A percentile compares a stretch with the other conserved stretches of the same genome.
Conservation (phyloP, 768 basidiomycete genomes). For the Crassisporium funariophilum region DNA sequence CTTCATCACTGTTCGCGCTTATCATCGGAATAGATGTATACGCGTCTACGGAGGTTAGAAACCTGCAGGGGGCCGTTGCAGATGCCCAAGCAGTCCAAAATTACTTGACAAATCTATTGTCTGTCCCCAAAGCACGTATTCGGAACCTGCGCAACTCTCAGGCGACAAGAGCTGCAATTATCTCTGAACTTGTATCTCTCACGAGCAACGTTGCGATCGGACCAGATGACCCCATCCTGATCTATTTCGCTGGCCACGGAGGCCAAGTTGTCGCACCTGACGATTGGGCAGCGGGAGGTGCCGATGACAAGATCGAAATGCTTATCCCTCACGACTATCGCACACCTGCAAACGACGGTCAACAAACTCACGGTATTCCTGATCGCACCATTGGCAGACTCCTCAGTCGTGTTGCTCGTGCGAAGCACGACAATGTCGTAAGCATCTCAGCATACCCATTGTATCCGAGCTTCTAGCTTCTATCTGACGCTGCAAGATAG, state of each 20-base stretch:
- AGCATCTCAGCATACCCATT: slow-evolving; percentile 9
- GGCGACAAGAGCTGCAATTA: slow-evolving; percentile 10
- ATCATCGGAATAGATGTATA: slow-evolving; percentile 13
- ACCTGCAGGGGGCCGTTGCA: slow-evolving; percentile 8
- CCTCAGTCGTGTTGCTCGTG: slow-evolving; percentile 33
- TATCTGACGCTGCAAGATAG: slow-evolving; percentile 21
- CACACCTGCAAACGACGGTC: background rate
- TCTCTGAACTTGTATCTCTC: slow-evolving; percentile 1
- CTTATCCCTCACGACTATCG: slow-evolving; percentile 32
- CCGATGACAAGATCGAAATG: slow-evolving; percentile 25
- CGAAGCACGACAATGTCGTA: slow-evolving; percentile 45
- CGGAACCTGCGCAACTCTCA: slow-evolving; percentile 4
- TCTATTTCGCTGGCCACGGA: slow-evolving; percentile 15
- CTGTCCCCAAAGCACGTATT: slow-evolving; percentile 7
- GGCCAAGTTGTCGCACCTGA: too few relatives aligned
- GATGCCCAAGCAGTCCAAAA: slow-evolving; percentile 9
- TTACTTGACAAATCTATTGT: slow-evolving; percentile 5
- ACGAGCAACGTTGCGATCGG: slow-evolving; percentile 1
- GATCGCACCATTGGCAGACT: slow-evolving; percentile 38
- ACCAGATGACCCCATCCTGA: slow-evolving; percentile 13
- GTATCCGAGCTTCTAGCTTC: background rate
- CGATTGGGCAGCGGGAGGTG: too few relatives aligned
- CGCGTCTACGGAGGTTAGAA: background rate
- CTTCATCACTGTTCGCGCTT: slow-evolving; percentile 8
- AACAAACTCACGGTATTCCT: slow-evolving; percentile 31